phyloP scores from a whole-genome alignment of 116 monocot genomes.

The Thalassia testudinum region DNA sequence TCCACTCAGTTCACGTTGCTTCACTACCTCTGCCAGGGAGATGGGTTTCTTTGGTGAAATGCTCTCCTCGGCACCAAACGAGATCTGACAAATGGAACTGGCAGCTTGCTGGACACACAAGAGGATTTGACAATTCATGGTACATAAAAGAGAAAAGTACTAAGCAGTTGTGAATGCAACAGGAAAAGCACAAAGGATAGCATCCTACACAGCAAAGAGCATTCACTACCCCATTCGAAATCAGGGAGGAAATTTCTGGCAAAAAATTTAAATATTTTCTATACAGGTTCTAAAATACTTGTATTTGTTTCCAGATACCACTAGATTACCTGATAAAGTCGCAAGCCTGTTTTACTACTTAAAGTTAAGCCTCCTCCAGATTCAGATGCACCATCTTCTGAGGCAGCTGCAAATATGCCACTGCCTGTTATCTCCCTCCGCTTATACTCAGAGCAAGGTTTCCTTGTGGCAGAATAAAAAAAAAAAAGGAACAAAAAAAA shows the following conservation, averaged over 20 bases:
- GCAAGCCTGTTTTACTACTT: constrained; percentile 26
- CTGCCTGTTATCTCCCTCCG: constrained; percentile 64
- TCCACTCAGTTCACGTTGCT: constrained; percentile 87
- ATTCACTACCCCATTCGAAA: too few species aligned
- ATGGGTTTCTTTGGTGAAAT: constrained; percentile 69
- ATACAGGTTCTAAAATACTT: too few species aligned
- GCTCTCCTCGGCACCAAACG: constrained; percentile 60
- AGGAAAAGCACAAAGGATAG: too few species aligned
- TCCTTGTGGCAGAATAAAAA: too few species aligned
- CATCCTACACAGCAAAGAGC: too few species aligned
- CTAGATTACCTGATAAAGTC: constrained; percentile 39
- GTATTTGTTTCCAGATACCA: too few species aligned
- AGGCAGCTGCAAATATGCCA: constrained; percentile 46
- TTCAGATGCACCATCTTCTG: constrained; percentile 25
- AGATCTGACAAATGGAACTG: constrained; percentile 59
- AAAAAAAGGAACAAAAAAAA: too few species aligned
- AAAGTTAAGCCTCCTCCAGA: constrained; percentile 15
- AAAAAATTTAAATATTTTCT: too few species aligned
- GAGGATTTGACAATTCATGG: background rate
- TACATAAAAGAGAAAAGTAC: background rate
- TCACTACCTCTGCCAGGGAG: constrained; percentile 57
- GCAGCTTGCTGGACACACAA: constrained; percentile 35
- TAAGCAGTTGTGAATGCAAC: background rate
- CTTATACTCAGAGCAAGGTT: constrained; percentile 49
- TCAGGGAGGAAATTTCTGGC: too few species aligned